These are phyloP conservation scores for Gnomoniopsis sp. DNA, from an alignment of 2,329 filamentous ascomycete genomes.

Conservation along the genomic window DNA sequence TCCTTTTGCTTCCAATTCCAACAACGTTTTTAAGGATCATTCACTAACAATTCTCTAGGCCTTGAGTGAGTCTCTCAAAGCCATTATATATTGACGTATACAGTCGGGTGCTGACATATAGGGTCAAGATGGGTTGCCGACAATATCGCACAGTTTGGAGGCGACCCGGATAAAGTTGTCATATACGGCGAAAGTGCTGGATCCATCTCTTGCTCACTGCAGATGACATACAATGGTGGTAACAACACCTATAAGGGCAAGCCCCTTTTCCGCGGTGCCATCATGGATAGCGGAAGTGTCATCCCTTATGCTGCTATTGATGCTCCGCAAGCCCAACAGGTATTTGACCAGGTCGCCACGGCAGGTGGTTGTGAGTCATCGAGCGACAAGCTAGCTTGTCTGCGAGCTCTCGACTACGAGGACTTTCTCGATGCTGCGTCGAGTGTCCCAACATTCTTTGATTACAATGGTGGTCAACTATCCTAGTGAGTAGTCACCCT, in stretches of 20 bases:
- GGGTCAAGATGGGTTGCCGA: slow-evolving; percentile 60
- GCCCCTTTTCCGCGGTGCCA: slow-evolving; percentile 60
- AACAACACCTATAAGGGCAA: slow-evolving; percentile 61
- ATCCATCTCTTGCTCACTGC: slow-evolving; percentile 59
- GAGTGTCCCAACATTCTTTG: slow-evolving; percentile 53
- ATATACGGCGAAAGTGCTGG: slow-evolving; percentile 62
- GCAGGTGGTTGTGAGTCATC: slow-evolving; percentile 50
- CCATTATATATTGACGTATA: too few relatives aligned
- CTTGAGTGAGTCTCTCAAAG: too few relatives aligned
- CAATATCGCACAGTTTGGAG: slow-evolving; percentile 50
- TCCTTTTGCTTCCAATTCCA: too few relatives aligned
- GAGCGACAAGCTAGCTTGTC: slow-evolving; percentile 48
- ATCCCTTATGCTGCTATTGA: slow-evolving; percentile 51
- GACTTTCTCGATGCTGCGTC: slow-evolving; percentile 55
- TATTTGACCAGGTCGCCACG: slow-evolving; percentile 50
- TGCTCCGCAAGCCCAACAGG: slow-evolving; percentile 50
- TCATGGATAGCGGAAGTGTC: slow-evolving; percentile 59
- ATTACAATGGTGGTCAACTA: slow-evolving; percentile 55
- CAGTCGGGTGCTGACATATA: background rate
- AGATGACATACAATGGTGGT: slow-evolving; percentile 60
- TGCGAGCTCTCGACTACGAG: slow-evolving; percentile 50
- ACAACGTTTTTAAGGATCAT: too few relatives aligned
- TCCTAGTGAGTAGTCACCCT: slow-evolving; percentile 37
- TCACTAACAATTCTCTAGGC: too few relatives aligned
- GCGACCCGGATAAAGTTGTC: slow-evolving; percentile 59